Percentiles rank a stretch among this genome's conserved stretches.
These are phyloP conservation scores for Copromyces sp. DNA, from an alignment of 495 filamentous ascomycete species.

Conservation along the genomic window DNA sequence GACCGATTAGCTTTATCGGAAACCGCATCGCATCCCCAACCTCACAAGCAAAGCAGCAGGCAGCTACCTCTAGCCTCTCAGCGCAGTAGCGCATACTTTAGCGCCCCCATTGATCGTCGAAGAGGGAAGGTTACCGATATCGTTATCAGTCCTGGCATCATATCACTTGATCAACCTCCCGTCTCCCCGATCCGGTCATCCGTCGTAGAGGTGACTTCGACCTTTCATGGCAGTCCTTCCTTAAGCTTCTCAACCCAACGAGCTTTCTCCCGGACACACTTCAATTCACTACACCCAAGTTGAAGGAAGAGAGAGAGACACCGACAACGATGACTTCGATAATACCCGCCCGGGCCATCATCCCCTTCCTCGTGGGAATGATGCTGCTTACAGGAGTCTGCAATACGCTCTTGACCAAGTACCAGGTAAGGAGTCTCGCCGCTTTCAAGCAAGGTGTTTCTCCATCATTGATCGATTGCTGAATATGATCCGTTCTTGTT, in stretches of 20 bases:
- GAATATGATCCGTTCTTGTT: background rate
- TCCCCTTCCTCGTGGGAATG: conserved; percentile 82
- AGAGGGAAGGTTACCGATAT: background rate
- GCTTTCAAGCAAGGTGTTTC: background rate
- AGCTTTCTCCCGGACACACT: background rate
- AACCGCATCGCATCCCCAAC: background rate
- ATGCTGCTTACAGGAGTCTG: conserved; percentile 85
- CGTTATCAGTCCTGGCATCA: background rate
- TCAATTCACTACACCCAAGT: background rate
- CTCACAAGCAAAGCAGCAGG: background rate
- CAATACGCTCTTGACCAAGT: conserved; percentile 95
- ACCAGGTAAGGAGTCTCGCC: conserved; percentile 51
- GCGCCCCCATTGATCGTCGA: background rate
- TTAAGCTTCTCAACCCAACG: background rate
- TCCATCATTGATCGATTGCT: background rate
- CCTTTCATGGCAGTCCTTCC: background rate
- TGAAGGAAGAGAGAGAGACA: background rate
- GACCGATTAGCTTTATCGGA: background rate
- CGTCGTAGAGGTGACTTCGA: background rate
- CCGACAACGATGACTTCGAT: conserved; percentile 26
- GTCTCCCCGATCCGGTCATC: background rate
- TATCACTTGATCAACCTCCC: background rate
- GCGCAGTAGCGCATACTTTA: background rate
- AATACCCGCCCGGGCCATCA: conserved; percentile 41
- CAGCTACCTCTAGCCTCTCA: background rate